phyloP scores from a whole-genome alignment of 345 rosid genomes.

The Clausena lansium region DNA sequence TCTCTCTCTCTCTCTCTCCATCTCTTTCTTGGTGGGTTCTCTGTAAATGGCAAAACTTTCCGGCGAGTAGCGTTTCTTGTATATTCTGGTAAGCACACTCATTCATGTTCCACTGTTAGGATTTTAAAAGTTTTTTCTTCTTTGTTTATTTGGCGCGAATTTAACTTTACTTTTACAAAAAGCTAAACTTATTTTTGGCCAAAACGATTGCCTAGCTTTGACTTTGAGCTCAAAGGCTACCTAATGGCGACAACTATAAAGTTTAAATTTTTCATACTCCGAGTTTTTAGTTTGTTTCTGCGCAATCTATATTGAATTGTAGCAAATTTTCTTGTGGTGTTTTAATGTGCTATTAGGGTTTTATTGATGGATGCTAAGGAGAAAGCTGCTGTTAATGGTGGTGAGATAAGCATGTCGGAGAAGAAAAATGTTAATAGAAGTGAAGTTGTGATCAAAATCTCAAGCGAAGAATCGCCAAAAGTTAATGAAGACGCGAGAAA shows the following conservation, averaged over 20 bases:
- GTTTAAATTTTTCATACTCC: no score
- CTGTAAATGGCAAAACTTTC: background rate
- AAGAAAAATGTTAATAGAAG: constrained; percentile 31
- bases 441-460: constrained; percentile 56
- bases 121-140: background rate
- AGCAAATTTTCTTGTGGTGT: background rate
- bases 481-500: background rate
- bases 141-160: constrained; percentile 5
- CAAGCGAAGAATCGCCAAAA: constrained; percentile 35
- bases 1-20: background rate
- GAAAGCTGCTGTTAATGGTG: constrained; percentile 9
- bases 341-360: constrained; percentile 3
- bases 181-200: background rate
- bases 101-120: background rate
- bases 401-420: constrained; percentile 41
- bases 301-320: no score
- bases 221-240: background rate
- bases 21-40: background rate
- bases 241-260: background rate
- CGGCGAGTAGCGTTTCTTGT: background rate
- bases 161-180: background rate
- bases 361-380: constrained; percentile 23
- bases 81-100: background rate
- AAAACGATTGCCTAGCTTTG: background rate
- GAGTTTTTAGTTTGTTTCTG: no score